Evolutionary conservation across 2,329 filamentous ascomycete species (phyloP).

Genomic region (Ophiognomonia clavigignenti-juglandacearum): DNA sequence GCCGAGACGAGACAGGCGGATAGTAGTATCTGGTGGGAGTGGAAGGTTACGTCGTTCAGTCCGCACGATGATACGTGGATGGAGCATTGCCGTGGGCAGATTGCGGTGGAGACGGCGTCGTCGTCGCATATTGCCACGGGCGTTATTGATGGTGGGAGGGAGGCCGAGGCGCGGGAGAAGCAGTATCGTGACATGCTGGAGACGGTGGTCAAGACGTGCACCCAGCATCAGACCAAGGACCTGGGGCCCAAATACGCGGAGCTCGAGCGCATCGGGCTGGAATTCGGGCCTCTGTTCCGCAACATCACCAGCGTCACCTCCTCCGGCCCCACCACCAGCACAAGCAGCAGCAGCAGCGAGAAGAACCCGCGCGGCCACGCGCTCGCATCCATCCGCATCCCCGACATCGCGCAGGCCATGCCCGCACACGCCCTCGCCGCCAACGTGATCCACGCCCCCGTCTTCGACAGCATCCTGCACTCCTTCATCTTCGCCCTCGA

Average conservation of each 20-base stretch:
- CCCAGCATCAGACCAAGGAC: constrained; percentile 1
- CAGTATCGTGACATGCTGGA: constrained; percentile 6
- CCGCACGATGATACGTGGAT: constrained; percentile 10
- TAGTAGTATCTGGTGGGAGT: constrained; percentile 13
- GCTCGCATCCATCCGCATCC: constrained; percentile 8
- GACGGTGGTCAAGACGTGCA: constrained; percentile 5
- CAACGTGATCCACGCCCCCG: constrained; percentile 7
- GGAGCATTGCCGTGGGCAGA: constrained; percentile 10
- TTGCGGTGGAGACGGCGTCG: constrained; percentile 3
- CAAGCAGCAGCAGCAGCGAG: background rate
- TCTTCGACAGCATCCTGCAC: constrained; percentile 13
- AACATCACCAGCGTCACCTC: constrained; percentile 10
- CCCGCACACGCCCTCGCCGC: constrained; percentile 4
- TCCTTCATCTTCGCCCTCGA: constrained; percentile 11
- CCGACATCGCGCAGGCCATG: constrained; percentile 5
- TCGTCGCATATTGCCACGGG: constrained; percentile 6
- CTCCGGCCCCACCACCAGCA: background rate
- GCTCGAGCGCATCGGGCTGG: constrained; percentile 12
- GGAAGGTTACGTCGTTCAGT: constrained; percentile 10
- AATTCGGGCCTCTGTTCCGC: constrained; percentile 12
- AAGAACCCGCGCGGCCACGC: constrained; percentile 5
- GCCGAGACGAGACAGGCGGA: constrained; percentile 10
- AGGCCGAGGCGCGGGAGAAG: background rate
- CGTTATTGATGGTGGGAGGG: constrained; percentile 3
- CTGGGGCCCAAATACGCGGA: constrained; percentile 9